Percentiles rank a stretch among this genome's conserved stretches.
Conservation (phyloP, 1,139 yeast genomes). For the Saccharomyces hybrid region DNA sequence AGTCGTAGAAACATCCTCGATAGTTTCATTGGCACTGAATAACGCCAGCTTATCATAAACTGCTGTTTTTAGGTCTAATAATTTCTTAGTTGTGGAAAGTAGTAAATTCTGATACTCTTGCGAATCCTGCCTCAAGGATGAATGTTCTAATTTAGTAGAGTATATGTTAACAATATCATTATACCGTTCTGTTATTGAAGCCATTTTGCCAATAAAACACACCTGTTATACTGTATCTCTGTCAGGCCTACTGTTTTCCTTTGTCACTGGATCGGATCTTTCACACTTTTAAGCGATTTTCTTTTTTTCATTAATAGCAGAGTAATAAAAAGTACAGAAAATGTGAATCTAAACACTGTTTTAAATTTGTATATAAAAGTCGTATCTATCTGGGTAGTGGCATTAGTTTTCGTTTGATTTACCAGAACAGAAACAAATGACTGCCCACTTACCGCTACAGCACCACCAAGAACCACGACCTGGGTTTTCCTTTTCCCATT, state of each 20-base stretch:
- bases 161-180: slow-evolving; percentile 13
- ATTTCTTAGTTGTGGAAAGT: slow-evolving; percentile 21
- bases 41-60: slow-evolving; percentile 35
- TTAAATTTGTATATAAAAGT: not conserved
- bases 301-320: not conserved
- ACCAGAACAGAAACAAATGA: slow-evolving; percentile 44
- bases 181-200: slow-evolving; percentile 18
- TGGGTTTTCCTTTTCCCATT: slow-evolving; percentile 52
- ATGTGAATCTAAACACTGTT: not conserved
- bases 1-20: slow-evolving; percentile 50
- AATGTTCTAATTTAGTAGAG: slow-evolving; percentile 12
- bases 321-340: not conserved
- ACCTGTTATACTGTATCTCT: no score
- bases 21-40: slow-evolving; percentile 53
- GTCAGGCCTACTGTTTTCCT: not conserved
- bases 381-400: not conserved
- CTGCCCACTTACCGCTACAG: slow-evolving; percentile 89
- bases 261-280: not conserved
- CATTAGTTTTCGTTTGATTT: not conserved
- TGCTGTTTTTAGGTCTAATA: slow-evolving; percentile 31
- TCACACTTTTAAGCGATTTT: not conserved
- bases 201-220: not conserved
- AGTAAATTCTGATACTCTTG: slow-evolving; percentile 30
- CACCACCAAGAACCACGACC: slow-evolving; percentile 73
- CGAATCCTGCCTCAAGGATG: slow-evolving; percentile 31